These are phyloP conservation scores for Candida pseudoviswanathii DNA, from an alignment of 1,139 yeast genomes.

Conservation along the genomic window DNA sequence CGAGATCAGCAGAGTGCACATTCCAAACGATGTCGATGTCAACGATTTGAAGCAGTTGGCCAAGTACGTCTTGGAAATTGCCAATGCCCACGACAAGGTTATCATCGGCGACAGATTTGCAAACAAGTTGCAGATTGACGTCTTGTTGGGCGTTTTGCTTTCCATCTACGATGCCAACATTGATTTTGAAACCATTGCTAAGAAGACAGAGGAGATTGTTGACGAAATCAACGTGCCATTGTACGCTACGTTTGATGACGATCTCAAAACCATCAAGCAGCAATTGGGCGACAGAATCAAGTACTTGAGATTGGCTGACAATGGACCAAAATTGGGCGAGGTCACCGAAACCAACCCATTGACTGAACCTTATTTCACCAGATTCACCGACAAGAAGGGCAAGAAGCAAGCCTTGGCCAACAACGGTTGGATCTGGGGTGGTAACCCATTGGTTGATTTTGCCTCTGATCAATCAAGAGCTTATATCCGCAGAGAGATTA, in stretches of 20 bases:
- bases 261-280: slow-evolving; percentile 59
- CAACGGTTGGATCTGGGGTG: slow-evolving; percentile 99
- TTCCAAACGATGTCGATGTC: slow-evolving; percentile 34
- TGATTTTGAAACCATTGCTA: slow-evolving; percentile 33
- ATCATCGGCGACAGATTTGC: slow-evolving; percentile 45
- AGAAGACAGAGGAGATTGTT: slow-evolving; percentile 54
- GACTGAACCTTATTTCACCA: slow-evolving; percentile 85
- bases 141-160: slow-evolving; percentile 49
- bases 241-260: slow-evolving; percentile 78
- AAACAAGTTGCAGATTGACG: slow-evolving; percentile 53
- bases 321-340: slow-evolving; percentile 78
- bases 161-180: slow-evolving; percentile 32
- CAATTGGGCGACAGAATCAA: slow-evolving; percentile 77
- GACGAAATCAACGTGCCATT: slow-evolving; percentile 78
- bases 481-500: slow-evolving; percentile 87
- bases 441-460: slow-evolving; percentile 89
- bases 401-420: slow-evolving; percentile 77
- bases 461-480: slow-evolving; percentile 81
- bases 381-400: slow-evolving; percentile 58
- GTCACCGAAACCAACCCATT: slow-evolving; percentile 62
- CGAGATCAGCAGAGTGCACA: slow-evolving; percentile 26
- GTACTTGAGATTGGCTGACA: slow-evolving; percentile 71
- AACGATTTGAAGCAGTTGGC: slow-evolving; percentile 48
- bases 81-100: slow-evolving; percentile 28
- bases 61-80: slow-evolving; percentile 46